A percentile compares a stretch with the other conserved stretches of the same genome.
phyloP scores from a whole-genome alignment of 768 basidiomycete genomes.

The Lentinula boryana region DNA sequence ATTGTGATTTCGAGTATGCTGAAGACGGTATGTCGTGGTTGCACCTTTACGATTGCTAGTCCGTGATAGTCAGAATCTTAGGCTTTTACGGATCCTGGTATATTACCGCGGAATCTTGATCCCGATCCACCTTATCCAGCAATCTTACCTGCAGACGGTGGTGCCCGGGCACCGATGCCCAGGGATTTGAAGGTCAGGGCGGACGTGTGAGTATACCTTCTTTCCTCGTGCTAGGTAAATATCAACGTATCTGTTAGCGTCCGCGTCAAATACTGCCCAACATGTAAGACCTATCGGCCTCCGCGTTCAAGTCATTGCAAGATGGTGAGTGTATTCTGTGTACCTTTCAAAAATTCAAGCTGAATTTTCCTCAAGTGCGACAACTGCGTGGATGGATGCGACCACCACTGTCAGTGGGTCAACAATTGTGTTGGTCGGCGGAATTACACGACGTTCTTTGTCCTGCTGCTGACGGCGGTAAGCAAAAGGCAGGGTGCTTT shows the following conservation, averaged over 20 bases:
- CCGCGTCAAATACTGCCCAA: slow-evolving; percentile 89
- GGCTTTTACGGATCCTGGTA: slow-evolving; percentile 83
- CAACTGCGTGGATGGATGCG: slow-evolving; percentile 95
- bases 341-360: neutral
- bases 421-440: slow-evolving; percentile 95
- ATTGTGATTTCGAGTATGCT: slow-evolving; percentile 74
- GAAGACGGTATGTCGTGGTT: slow-evolving; percentile 50
- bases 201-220: slow-evolving; percentile 54
- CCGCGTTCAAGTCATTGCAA: slow-evolving; percentile 95
- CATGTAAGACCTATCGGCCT: slow-evolving; percentile 89
- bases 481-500: slow-evolving; percentile 25
- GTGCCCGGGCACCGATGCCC: slow-evolving; percentile 60
- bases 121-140: slow-evolving; percentile 74
- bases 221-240: slow-evolving; percentile 1
- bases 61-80: slow-evolving; percentile 17
- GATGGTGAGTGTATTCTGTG: slow-evolving; percentile 48
- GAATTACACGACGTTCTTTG: slow-evolving; percentile 93
- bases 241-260: slow-evolving; percentile 43
- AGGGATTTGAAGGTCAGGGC: slow-evolving; percentile 75
- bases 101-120: slow-evolving; percentile 84
- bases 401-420: slow-evolving; percentile 88
- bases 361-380: slow-evolving; percentile 58
- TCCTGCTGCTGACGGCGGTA: slow-evolving; percentile 71
- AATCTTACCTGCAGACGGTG: slow-evolving; percentile 58
- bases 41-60: neutral